A percentile compares a stretch with the other conserved stretches of the same genome.
phyloP scores from a whole-genome alignment of 164 flowering plant species.

The Malania oleifera region DNA sequence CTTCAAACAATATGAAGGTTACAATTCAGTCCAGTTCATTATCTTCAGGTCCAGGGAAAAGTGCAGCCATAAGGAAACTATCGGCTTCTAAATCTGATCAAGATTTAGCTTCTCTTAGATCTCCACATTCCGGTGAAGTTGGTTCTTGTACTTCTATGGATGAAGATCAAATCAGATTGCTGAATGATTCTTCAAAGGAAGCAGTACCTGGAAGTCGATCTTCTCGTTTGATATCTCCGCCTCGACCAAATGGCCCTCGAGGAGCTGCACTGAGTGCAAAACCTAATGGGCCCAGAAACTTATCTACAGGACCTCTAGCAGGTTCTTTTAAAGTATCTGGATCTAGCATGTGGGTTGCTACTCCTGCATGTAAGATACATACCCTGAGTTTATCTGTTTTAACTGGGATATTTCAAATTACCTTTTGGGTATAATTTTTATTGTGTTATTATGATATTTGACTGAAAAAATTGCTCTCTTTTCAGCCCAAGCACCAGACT shows the following conservation, averaged over 20 bases:
- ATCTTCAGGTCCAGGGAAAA: slow-evolving; percentile 46
- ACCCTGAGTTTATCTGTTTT: slow-evolving; percentile 11
- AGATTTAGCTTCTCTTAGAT: slow-evolving; percentile 73
- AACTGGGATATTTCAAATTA: slow-evolving; percentile 2
- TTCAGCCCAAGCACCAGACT: slow-evolving; percentile 56
- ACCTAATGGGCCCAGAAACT: slow-evolving; percentile 38
- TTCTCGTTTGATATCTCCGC: slow-evolving; percentile 49
- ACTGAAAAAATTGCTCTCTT: slow-evolving; percentile 9
- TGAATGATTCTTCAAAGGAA: slow-evolving; percentile 47
- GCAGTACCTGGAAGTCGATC: slow-evolving; percentile 35
- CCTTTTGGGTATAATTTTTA: neutral
- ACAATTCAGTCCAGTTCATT: slow-evolving; percentile 46
- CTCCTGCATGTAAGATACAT: slow-evolving; percentile 62
- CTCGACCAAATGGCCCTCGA: slow-evolving; percentile 35
- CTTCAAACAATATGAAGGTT: slow-evolving; percentile 52
- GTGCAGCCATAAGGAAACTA: slow-evolving; percentile 41
- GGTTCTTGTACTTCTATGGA: slow-evolving; percentile 40
- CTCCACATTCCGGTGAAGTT: slow-evolving; percentile 57
- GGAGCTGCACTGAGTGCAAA: slow-evolving; percentile 29
- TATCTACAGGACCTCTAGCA: slow-evolving; percentile 26
- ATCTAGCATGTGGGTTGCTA: slow-evolving; percentile 38
- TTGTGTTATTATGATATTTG: slow-evolving; percentile 5
- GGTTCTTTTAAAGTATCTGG: slow-evolving; percentile 34
- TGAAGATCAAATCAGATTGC: slow-evolving; percentile 56
- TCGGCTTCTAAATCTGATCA: slow-evolving; percentile 85